Percentiles rank a stretch among this genome's conserved stretches.
Evolutionary conservation across 306 rosid genomes (phyloP).

Genomic region (Cicer yamashitae): DNA sequence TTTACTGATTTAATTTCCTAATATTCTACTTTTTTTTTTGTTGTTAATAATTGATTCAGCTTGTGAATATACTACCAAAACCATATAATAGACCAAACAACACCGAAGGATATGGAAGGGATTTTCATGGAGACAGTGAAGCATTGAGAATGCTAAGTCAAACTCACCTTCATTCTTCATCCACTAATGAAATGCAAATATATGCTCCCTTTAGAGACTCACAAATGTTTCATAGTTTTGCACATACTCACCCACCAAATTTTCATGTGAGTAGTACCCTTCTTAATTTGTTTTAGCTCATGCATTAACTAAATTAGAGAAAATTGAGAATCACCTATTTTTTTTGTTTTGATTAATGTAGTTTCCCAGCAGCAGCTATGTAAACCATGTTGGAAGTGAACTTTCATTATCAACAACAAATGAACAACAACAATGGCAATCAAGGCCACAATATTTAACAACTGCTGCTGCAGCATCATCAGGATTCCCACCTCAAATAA

Average conservation of each 20-base stretch:
- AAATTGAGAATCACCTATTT: neutral
- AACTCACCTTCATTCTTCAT: slow-evolving; percentile 64
- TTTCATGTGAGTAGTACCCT: slow-evolving; percentile 59
- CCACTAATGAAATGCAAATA: slow-evolving; percentile 56
- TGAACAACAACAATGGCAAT: slow-evolving; percentile 63
- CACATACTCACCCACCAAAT: slow-evolving; percentile 56
- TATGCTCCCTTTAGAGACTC: slow-evolving; percentile 59
- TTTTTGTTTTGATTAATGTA: slow-evolving; percentile 43
- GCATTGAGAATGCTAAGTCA: slow-evolving; percentile 60
- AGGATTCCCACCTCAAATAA: slow-evolving; percentile 96
- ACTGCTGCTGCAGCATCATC: slow-evolving; percentile 99
- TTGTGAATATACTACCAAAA: slow-evolving; percentile 53
- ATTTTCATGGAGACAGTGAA: slow-evolving; percentile 60
- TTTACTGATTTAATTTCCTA: slow-evolving; percentile 2
- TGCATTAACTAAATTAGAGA: neutral
- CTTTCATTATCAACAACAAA: slow-evolving; percentile 63
- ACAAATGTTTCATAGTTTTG: slow-evolving; percentile 58
- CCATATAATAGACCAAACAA: slow-evolving; percentile 50
- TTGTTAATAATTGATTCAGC: slow-evolving; percentile 21
- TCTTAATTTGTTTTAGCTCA: slow-evolving; percentile 13
- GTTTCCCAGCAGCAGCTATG: slow-evolving; percentile 73
- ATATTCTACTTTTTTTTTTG: neutral
- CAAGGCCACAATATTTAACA: slow-evolving; percentile 59
- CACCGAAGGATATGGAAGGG: slow-evolving; percentile 49
- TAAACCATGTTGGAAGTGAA: slow-evolving; percentile 68